Evolutionary conservation across 768 basidiomycete genomes (phyloP).

Genomic region (Serendipita sp.): DNA sequence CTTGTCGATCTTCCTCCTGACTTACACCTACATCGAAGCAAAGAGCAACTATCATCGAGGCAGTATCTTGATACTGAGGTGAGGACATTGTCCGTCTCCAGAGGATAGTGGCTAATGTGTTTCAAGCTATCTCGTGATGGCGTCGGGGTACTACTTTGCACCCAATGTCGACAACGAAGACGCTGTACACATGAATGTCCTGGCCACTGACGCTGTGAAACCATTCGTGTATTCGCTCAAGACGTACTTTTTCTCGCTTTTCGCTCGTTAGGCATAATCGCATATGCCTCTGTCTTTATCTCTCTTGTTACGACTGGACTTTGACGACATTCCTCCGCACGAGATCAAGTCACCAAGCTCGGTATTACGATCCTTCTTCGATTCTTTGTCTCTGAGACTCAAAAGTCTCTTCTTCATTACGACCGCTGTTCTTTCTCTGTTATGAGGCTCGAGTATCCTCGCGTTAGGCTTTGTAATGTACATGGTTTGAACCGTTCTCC

Average conservation of each 20-base stretch:
- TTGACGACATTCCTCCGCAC: no score
- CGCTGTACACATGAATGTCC: neutral
- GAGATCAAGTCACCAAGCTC: no score
- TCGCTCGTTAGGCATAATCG: neutral
- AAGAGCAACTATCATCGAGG: constrained; percentile 97
- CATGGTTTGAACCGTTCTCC: no score
- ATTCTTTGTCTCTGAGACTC: no score
- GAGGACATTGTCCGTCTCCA: constrained; percentile 8
- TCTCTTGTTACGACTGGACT: neutral
- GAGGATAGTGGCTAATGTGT: neutral
- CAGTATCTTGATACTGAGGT: constrained; percentile 89
- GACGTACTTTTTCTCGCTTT: neutral
- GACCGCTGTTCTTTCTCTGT: no score
- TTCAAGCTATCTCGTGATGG: constrained; percentile 73
- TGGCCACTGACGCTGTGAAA: neutral
- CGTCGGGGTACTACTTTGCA: constrained; percentile 86
- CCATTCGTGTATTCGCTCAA: neutral
- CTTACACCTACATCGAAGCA: constrained; percentile 98
- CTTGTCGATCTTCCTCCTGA: constrained; percentile 91
- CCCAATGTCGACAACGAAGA: constrained; percentile 26
- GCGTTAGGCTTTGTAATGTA: no score
- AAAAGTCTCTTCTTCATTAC: no score
- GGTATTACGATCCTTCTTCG: no score
- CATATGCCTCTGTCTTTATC: neutral
- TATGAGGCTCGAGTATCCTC: no score